A percentile compares a stretch with the other conserved stretches of the same genome.
Conservation (phyloP, 768 basidiomycete genomes). For the Collybia nuda region DNA sequence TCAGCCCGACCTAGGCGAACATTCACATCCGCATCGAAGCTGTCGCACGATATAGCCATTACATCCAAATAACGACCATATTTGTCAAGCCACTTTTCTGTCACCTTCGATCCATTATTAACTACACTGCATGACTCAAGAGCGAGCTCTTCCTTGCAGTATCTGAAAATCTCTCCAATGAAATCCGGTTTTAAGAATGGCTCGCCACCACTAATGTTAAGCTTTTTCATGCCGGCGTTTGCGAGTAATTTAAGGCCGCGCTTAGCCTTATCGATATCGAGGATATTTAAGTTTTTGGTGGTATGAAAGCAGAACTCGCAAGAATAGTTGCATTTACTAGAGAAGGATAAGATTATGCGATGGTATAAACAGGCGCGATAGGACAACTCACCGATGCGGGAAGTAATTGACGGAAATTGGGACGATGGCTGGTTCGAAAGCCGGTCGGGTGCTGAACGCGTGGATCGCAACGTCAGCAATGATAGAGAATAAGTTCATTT, state of each 20-base stretch:
- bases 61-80: constrained; percentile 39
- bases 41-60: constrained; percentile 41
- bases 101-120: constrained; percentile 36
- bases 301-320: constrained; percentile 44
- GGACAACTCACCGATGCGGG: background rate
- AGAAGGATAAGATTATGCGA: background rate
- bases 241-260: constrained; percentile 13
- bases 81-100: constrained; percentile 36
- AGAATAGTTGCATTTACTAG: constrained; percentile 33
- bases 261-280: constrained; percentile 33
- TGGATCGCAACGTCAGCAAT: background rate
- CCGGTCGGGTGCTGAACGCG: background rate
- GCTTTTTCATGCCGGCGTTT: constrained; percentile 14
- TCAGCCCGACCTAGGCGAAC: constrained; percentile 28
- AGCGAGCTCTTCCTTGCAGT: constrained; percentile 33
- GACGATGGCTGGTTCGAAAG: too few relatives aligned
- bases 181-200: constrained; percentile 33
- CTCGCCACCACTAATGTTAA: constrained; percentile 18
- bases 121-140: constrained; percentile 31
- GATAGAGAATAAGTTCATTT: background rate
- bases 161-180: constrained; percentile 36
- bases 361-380: background rate
- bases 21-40: constrained; percentile 34
- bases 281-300: constrained; percentile 28
- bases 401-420: background rate